Percentiles rank a stretch among this genome's conserved stretches.
These are phyloP conservation scores for Teratosphaeria zuluensis DNA, from an alignment of 2,329 filamentous ascomycete genomes.

Conservation along the genomic window DNA sequence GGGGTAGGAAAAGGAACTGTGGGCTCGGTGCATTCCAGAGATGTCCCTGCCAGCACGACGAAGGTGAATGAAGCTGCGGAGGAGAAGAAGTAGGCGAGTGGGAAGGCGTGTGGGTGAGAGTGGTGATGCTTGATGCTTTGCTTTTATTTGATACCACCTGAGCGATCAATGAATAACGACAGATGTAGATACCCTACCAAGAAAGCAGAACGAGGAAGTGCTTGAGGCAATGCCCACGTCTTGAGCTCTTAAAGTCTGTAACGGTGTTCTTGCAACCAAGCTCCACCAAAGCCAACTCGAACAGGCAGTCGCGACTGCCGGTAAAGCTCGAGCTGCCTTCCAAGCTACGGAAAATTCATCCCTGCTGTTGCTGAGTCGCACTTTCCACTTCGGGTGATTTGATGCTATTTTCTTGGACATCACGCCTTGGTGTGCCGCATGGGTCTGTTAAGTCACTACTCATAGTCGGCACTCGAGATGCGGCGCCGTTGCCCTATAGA, in stretches of 20 bases:
- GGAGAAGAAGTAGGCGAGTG: no score
- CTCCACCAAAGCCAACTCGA: not conserved
- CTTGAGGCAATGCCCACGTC: not conserved
- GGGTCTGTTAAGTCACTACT: no score
- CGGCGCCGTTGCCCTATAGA: no score
- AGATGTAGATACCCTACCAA: no score
- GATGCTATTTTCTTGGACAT: not conserved
- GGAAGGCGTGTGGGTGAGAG: no score
- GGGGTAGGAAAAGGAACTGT: slow-evolving; percentile 7
- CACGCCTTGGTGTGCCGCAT: not conserved
- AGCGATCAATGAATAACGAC: no score
- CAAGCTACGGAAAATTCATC: not conserved
- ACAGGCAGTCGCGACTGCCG: not conserved
- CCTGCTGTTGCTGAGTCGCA: not conserved
- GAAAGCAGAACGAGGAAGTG: not conserved
- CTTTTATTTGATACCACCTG: not conserved
- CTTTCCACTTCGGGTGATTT: not conserved
- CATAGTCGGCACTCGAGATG: no score
- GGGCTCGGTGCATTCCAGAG: slow-evolving; percentile 9
- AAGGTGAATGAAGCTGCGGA: no score
- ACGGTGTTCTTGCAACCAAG: no score
- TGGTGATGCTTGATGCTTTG: not conserved
- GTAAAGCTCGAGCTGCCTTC: no score
- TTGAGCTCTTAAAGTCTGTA: not conserved
- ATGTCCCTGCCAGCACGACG: no score